Conservation (phyloP, 495 filamentous ascomycete genomes). For the Hypoxylon intermedium region DNA sequence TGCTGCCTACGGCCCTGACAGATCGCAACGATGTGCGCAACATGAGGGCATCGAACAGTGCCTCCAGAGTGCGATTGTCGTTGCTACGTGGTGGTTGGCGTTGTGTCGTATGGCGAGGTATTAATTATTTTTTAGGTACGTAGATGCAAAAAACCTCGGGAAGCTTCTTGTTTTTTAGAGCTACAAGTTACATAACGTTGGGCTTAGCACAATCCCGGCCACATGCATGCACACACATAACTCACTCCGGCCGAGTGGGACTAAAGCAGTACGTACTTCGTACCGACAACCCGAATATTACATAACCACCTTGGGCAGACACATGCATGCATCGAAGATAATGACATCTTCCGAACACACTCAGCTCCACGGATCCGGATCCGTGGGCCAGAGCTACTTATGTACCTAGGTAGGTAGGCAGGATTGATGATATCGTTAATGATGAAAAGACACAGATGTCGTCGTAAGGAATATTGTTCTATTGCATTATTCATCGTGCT, state of each 20-base stretch:
- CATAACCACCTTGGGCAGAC: too few species aligned
- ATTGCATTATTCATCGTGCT: conserved; percentile 45
- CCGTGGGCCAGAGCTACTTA: too few species aligned
- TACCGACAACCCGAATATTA: not conserved
- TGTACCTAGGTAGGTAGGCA: not conserved
- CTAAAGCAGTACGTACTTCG: conserved; percentile 1
- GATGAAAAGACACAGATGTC: not conserved
- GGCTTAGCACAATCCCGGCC: conserved; percentile 30
- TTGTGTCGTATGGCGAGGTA: conserved; percentile 36
- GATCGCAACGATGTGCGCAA: conserved; percentile 70
- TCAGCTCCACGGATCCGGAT: too few species aligned
- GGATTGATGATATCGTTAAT: conserved; percentile 3
- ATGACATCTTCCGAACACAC: too few species aligned
- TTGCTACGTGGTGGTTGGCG: conserved; percentile 30
- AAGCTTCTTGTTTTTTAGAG: conserved; percentile 41
- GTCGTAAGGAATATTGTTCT: conserved; percentile 38
- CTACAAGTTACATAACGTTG: conserved; percentile 22
- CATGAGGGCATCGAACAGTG: conserved; percentile 65
- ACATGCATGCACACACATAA: not conserved
- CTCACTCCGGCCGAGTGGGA: conserved; percentile 25
- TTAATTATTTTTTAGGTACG: conserved; percentile 14
- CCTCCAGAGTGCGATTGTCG: conserved; percentile 50
- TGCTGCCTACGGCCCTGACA: conserved; percentile 60
- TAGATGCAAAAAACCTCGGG: conserved; percentile 51
- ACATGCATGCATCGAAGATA: too few species aligned